phyloP scores from a whole-genome alignment of 805 yeast genomes.

The Wickerhamomyces rabaulensis region DNA sequence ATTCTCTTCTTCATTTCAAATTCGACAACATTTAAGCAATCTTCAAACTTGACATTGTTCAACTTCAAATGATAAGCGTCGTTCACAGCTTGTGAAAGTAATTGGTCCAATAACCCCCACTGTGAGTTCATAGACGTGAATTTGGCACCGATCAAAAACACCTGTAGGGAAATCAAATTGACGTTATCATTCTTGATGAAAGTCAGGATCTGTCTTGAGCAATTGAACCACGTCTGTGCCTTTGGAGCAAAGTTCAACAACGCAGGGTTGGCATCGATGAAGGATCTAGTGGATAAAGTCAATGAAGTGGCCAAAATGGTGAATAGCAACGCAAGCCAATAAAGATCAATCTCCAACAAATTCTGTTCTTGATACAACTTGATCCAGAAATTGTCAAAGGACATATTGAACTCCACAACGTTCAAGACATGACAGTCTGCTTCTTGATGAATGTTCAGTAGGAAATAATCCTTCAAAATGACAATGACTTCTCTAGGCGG shows the following conservation, averaged over 20 bases:
- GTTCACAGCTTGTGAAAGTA: constrained; percentile 1
- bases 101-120: background rate
- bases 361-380: constrained; percentile 3
- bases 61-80: background rate
- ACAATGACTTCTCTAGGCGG: constrained; percentile 10
- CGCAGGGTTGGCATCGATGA: constrained; percentile 7
- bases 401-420: constrained; percentile 6
- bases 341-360: constrained; percentile 7
- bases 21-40: background rate
- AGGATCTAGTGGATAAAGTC: constrained; percentile 6
- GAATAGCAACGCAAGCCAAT: constrained; percentile 10
- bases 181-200: constrained; percentile 5
- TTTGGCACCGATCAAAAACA: background rate
- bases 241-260: constrained; percentile 1
- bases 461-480: constrained; percentile 12
- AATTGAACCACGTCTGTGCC: constrained; percentile 11
- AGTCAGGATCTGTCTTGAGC: constrained; percentile 14
- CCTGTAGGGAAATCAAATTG: background rate
- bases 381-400: constrained; percentile 13
- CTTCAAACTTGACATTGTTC: background rate
- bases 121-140: background rate
- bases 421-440: constrained; percentile 2
- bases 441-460: constrained; percentile 8
- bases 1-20: background rate
- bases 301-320: constrained; percentile 10